A percentile compares a stretch with the other conserved stretches of the same genome.
Evolutionary conservation across 257 asterid species (phyloP).

Genomic region (Gynochthodes officinalis): DNA sequence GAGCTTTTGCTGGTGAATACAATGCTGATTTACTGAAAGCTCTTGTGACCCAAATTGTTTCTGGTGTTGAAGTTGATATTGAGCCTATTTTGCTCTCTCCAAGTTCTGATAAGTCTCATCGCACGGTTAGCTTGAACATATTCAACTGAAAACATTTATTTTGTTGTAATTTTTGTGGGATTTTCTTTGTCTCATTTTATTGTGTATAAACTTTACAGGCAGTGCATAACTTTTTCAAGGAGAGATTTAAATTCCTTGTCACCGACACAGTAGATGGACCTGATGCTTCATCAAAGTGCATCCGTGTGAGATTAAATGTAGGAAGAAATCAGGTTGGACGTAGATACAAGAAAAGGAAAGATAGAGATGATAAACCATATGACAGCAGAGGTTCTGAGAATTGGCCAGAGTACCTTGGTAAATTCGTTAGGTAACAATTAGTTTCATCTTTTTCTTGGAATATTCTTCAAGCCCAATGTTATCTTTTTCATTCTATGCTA

Average conservation of each 20-base stretch:
- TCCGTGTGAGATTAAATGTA: constrained; percentile 72
- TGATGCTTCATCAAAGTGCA: constrained; percentile 70
- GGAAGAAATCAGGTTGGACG: constrained; percentile 52
- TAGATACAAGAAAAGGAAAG: constrained; percentile 79
- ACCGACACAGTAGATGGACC: constrained; percentile 91
- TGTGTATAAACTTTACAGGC: constrained; percentile 51
- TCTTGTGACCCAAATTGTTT: constrained; percentile 49
- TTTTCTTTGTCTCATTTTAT: constrained; percentile 21
- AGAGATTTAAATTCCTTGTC: constrained; percentile 75
- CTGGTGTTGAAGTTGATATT: constrained; percentile 35
- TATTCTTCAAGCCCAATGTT: neutral
- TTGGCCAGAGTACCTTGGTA: constrained; percentile 83
- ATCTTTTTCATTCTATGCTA: neutral
- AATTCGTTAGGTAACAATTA: constrained; percentile 66
- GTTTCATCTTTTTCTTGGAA: constrained; percentile 9
- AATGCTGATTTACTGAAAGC: constrained; percentile 57
- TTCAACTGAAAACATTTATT: constrained; percentile 13
- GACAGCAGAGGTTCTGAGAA: constrained; percentile 84
- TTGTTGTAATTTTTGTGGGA: constrained; percentile 7
- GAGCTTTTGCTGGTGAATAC: constrained; percentile 70
- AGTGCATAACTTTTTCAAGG: constrained; percentile 88
- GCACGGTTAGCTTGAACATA: constrained; percentile 52
- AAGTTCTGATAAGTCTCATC: constrained; percentile 77
- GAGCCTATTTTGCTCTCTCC: constrained; percentile 70
- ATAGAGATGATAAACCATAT: constrained; percentile 60